phyloP scores from a whole-genome alignment of 2,329 filamentous ascomycete genomes.

The Pezicula rhizophila region DNA sequence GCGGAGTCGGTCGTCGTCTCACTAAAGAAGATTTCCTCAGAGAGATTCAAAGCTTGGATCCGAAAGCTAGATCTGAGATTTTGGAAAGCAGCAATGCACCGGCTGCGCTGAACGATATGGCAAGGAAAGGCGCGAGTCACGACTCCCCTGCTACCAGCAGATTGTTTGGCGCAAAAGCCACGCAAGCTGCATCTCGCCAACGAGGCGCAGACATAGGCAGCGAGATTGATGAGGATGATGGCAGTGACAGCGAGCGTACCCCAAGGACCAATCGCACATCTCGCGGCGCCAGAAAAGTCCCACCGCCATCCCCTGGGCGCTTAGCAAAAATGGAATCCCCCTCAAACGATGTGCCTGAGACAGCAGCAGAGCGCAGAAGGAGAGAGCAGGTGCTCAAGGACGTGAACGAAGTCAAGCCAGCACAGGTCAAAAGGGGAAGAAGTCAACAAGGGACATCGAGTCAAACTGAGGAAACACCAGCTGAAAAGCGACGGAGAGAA shows the following conservation, averaged over 20 bases:
- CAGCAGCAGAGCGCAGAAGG: constrained; percentile 62
- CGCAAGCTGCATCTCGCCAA: constrained; percentile 8
- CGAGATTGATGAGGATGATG: constrained; percentile 1
- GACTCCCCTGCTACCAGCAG: constrained; percentile 17
- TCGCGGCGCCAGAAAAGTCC: not conserved
- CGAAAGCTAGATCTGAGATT: constrained; percentile 42
- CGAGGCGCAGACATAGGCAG: constrained; percentile 7
- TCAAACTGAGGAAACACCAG: constrained; percentile 61
- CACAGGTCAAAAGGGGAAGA: constrained; percentile 6
- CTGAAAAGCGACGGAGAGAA: constrained; percentile 66
- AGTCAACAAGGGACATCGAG: constrained; percentile 3
- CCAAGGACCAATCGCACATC: not conserved
- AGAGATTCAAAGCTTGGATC: constrained; percentile 67
- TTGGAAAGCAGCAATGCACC: constrained; percentile 22
- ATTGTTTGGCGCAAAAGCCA: constrained; percentile 31
- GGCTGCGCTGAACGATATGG: constrained; percentile 22
- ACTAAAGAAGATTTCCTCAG: constrained; percentile 75
- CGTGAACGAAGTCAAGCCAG: constrained; percentile 31
- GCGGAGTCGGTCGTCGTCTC: constrained; percentile 66
- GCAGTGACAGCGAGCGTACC: not conserved
- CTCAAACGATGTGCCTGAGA: constrained; percentile 44
- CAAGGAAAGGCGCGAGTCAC: constrained; percentile 21
- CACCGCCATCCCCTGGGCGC: constrained; percentile 1
- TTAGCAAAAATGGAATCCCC: constrained; percentile 26
- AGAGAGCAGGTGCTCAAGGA: constrained; percentile 48